phyloP scores from a whole-genome alignment of 2,329 filamentous ascomycete species.

The Penicillium polonicum region DNA sequence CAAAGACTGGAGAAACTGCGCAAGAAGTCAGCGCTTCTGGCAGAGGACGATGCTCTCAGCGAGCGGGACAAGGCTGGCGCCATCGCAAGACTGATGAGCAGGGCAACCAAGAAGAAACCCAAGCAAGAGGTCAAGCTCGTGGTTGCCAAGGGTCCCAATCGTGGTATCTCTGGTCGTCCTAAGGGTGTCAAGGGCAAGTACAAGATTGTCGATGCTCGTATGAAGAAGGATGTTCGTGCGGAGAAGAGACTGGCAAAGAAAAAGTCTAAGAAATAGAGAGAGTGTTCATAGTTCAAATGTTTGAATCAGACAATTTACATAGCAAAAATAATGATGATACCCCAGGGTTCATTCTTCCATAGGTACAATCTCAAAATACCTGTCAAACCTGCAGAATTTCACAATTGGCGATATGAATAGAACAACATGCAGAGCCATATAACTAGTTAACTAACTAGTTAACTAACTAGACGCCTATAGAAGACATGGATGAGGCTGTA shows the following conservation, averaged over 20 bases:
- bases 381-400: neutral
- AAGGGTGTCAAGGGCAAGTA: constrained; percentile 93
- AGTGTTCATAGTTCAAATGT: constrained; percentile 16
- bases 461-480: neutral
- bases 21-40: constrained; percentile 91
- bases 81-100: constrained; percentile 78
- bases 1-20: constrained; percentile 89
- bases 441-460: too few relatives aligned
- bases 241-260: constrained; percentile 79
- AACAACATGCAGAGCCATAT: too few relatives aligned
- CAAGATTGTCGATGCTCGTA: constrained; percentile 90
- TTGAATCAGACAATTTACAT: constrained; percentile 14
- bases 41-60: constrained; percentile 85
- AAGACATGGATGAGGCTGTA: constrained; percentile 2
- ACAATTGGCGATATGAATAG: too few relatives aligned
- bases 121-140: constrained; percentile 81
- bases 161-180: constrained; percentile 80
- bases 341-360: constrained; percentile 15
- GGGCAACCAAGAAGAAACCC: constrained; percentile 81
- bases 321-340: constrained; percentile 21
- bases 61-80: constrained; percentile 92
- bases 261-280: constrained; percentile 50
- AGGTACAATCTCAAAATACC: neutral
- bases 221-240: constrained; percentile 94
- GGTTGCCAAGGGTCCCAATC: constrained; percentile 80